phyloP scores from a whole-genome alignment of 2,329 filamentous ascomycete genomes.

The Camillea tinctor region DNA sequence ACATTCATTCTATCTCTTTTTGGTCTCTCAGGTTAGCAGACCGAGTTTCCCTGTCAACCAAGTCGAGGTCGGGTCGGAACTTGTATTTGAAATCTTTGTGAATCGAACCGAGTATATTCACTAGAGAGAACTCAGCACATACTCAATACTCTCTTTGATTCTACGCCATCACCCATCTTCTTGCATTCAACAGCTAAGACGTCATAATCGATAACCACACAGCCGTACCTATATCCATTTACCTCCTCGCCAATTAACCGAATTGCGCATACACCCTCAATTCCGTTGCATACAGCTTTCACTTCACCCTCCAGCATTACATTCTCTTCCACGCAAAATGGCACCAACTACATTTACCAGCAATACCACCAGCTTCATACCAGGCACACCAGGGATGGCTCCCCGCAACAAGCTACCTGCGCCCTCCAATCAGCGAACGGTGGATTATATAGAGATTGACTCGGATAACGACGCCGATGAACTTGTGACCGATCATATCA shows the following conservation, averaged over 20 bases:
- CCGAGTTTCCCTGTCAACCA: too few species aligned
- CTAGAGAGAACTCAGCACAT: too few species aligned
- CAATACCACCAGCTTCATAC: constrained; percentile 14
- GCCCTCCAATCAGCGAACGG: background rate
- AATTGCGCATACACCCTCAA: background rate
- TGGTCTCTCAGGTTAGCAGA: background rate
- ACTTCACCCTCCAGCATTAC: too few species aligned
- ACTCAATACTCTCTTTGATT: too few species aligned
- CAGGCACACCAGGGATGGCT: constrained; percentile 12
- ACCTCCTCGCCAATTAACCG: background rate
- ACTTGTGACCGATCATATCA: constrained; percentile 37
- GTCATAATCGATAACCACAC: too few species aligned
- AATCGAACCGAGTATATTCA: too few species aligned
- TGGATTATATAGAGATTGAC: constrained; percentile 28
- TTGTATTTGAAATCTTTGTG: too few species aligned
- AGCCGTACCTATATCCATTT: too few species aligned
- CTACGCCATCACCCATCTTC: too few species aligned
- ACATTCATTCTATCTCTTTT: background rate
- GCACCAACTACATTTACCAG: constrained; percentile 5
- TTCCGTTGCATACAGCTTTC: background rate
- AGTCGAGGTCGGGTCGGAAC: too few species aligned
- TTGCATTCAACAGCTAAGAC: too few species aligned
- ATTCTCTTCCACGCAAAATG: constrained; percentile 6
- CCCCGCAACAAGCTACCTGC: constrained; percentile 7
- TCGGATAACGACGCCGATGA: constrained; percentile 46